Base-by-base conservation (phyloP, 768 basidiomycete species). In the Pleurotus djamor region DNA sequence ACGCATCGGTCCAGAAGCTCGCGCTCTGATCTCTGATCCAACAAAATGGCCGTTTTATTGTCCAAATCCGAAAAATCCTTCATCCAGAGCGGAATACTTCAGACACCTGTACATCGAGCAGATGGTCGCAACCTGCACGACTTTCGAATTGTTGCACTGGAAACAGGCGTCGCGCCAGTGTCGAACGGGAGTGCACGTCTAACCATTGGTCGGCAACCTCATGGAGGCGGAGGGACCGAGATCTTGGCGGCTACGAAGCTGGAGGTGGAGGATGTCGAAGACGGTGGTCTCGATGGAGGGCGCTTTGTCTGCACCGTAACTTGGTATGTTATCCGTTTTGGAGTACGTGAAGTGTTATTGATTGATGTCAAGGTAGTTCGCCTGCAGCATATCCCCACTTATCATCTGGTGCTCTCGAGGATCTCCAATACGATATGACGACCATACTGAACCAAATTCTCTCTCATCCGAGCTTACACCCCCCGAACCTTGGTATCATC, bases 161-260 rank as follows among this genome's bases (percentile, higher is more conserved):
- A 92, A 72, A 91, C 91, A 0, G 90, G 89, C 17, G 81, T 90
- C 1, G 85, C 86, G 13, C 90, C 92, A 4, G 80, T 92, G 4
- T 89, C 93, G 16, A 94, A 95, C 60, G 94, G 94, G 5, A 94
- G 92, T 62, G 91, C 91, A 4, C 81, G 83, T 21, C 74, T 94
- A 6, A 83, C 77, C 63, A 82, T 94, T n/a, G 93, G 92, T 1
- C 76, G 78, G 62, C 76, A 74, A 60, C 73, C 79, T 28, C 75
- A 76, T 48, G 79, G 82, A 47, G 81, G 80, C 8, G 83, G 82
- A 1, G 85, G 83, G 2, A 94, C 94, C 0, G 91, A 94, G 64
- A 78, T 94, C 3, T 72, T 94, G 28, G 92, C 89, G 1, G 92
- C 91, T 0, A 79, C 84, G 1, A 91, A 92, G 65, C 79, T 94